Evolutionary conservation across 2,329 filamentous ascomycete species (phyloP), one percentile per base, ranked within the genome.

Genomic region (Fusarium sp.): DNA sequence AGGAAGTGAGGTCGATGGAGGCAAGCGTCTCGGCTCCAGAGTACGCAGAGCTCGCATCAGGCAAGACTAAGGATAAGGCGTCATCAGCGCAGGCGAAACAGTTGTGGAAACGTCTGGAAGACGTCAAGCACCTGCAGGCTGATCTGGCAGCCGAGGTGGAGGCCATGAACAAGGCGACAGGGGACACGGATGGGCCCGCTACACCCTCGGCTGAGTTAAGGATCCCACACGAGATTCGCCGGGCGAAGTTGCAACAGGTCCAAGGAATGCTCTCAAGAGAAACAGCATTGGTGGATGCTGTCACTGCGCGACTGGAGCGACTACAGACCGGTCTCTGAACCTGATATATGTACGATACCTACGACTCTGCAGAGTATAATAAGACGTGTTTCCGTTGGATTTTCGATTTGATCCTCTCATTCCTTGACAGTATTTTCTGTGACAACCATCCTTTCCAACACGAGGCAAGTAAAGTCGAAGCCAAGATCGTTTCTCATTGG

Each of bases 231-330:
- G 87, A 89, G 54, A 83, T 91, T 59, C 83, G 88, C 59, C 86
- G 83, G 77, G 85, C 82, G 49, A 91, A 91, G 78, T 77, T 92
- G 67, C 82, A 82, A 57, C 85, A 91, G 74, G 87, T 92, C 21
- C 87, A 87, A 77, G 79, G 79, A 27, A 76, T 91, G 61, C 78
- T 93, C 67, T 88, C 90, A 58, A 81, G 90, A 27, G 90, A 93
- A 78, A 86, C 86, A 45, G 88, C 88, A 7, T 77, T 92, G 71
- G 87, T 92, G 9, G 89, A 92, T 69, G 90, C 87, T 21, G 85
- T 91, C 21, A 88, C 85, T 68, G 82, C 82, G 57, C 83, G 90
- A 57, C 77, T 93, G 65, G 87, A 90, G 75, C 85, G 82, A 63
- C 78, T 92, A 53, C 79, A 82, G 64, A 66, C 76, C 48, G 61